These are phyloP conservation scores for Graphilbum ipis-grandicollis DNA, from an alignment of 2,329 filamentous ascomycete species.

Conservation along the genomic window DNA sequence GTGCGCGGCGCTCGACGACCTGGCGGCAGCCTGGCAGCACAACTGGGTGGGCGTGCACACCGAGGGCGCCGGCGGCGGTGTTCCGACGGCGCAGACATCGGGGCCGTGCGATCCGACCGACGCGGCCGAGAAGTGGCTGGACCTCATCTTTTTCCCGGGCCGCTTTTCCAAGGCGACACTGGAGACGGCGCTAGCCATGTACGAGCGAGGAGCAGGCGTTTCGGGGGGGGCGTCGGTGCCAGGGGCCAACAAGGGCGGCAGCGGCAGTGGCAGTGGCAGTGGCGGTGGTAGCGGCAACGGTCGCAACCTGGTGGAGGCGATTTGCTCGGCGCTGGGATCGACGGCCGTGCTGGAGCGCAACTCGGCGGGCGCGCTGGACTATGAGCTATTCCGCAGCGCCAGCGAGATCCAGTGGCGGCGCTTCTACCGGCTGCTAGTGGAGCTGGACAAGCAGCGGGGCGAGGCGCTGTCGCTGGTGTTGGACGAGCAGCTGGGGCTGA, in stretches of 20 bases:
- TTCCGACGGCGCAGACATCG: constrained; percentile 38
- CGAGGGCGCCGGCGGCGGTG: constrained; percentile 40
- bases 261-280: too few species aligned
- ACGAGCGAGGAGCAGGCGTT: constrained; percentile 50
- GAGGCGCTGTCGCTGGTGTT: constrained; percentile 66
- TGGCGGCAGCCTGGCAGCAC: constrained; percentile 42
- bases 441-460: constrained; percentile 71
- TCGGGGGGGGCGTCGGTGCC: too few species aligned
- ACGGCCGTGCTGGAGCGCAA: constrained; percentile 48
- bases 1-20: constrained; percentile 50
- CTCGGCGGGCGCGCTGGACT: constrained; percentile 50
- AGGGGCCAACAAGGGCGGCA: too few species aligned
- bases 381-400: constrained; percentile 54
- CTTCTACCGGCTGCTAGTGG: constrained; percentile 71
- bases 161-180: constrained; percentile 65
- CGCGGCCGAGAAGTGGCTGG: constrained; percentile 69
- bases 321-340: constrained; percentile 54
- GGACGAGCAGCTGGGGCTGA: constrained; percentile 51
- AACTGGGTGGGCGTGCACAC: constrained; percentile 55
- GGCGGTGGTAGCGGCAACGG: too few species aligned
- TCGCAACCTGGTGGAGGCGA: constrained; percentile 50
- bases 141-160: constrained; percentile 67
- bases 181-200: constrained; percentile 69
- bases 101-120: constrained; percentile 48
- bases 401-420: constrained; percentile 75